These are phyloP conservation scores for Aspergillus bertholletiae DNA, from an alignment of 495 filamentous ascomycete species.

Conservation along the genomic window DNA sequence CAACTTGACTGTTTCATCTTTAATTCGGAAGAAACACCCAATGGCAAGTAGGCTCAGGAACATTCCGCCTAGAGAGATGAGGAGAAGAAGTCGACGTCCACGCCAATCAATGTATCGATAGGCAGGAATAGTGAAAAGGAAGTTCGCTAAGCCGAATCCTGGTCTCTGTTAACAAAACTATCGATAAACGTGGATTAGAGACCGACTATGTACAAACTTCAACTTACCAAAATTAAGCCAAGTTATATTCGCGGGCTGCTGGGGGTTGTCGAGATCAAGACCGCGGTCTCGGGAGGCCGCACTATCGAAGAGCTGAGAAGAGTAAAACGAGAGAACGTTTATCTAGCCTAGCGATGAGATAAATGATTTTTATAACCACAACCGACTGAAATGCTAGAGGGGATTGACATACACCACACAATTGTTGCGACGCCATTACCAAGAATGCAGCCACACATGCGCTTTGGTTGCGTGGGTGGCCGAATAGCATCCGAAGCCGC, in stretches of 20 bases:
- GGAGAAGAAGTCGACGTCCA: slow-evolving; percentile 26
- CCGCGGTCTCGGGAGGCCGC: slow-evolving; percentile 45
- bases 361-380: background rate
- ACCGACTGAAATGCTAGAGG: background rate
- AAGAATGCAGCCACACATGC: slow-evolving; percentile 56
- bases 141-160: slow-evolving; percentile 26
- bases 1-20: background rate
- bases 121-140: slow-evolving; percentile 24
- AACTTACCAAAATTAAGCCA: slow-evolving; percentile 67
- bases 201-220: no score
- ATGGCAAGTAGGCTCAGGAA: slow-evolving; percentile 15
- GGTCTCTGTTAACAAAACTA: slow-evolving; percentile 3
- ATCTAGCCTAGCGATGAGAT: slow-evolving; percentile 25
- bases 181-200: no score
- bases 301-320: slow-evolving; percentile 59
- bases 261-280: background rate
- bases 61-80: slow-evolving; percentile 23
- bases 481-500: slow-evolving; percentile 40
- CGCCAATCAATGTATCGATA: slow-evolving; percentile 21
- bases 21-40: slow-evolving; percentile 15
- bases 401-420: slow-evolving; percentile 51
- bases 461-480: slow-evolving; percentile 56
- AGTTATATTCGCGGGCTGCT: background rate
- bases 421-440: slow-evolving; percentile 71
- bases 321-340: slow-evolving; percentile 76